A percentile compares a stretch with the other conserved stretches of the same genome.
Conservation (phyloP, 306 rosid genomes). For the Citrullus amarus region DNA sequence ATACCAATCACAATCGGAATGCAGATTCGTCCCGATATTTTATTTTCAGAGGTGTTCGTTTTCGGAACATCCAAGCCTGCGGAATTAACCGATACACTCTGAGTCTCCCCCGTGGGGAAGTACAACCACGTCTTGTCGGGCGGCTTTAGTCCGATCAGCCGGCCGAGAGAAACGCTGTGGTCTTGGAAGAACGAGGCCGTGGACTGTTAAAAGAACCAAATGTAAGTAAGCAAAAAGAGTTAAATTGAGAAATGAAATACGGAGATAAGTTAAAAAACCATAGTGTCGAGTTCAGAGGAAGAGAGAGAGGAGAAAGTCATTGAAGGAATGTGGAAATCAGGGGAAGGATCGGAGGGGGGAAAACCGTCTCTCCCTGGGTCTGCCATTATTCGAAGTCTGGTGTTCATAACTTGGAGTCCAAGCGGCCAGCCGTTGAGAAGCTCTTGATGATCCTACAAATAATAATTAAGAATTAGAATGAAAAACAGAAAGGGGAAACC, state of each 20-base stretch:
- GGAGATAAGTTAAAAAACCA: conserved; percentile 24
- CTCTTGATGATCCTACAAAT: conserved; percentile 34
- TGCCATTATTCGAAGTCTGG: conserved; percentile 38
- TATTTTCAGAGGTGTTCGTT: neutral
- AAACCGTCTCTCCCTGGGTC: neutral
- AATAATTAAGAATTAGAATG: no score
- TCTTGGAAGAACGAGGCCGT: conserved; percentile 75
- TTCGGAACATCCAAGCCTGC: neutral
- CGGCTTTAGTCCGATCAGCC: conserved; percentile 47
- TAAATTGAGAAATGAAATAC: neutral
- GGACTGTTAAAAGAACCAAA: conserved; percentile 27
- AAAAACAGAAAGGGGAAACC: no score
- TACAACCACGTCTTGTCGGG: conserved; percentile 34
- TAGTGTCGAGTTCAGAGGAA: conserved; percentile 77
- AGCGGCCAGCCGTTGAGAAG: conserved; percentile 70
- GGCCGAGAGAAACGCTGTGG: conserved; percentile 58
- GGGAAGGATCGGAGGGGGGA: neutral
- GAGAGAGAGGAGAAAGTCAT: conserved; percentile 65
- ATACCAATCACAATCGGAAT: neutral
- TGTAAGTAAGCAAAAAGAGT: no score
- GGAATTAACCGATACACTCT: neutral
- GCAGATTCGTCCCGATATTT: conserved; percentile 1
- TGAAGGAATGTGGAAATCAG: conserved; percentile 28
- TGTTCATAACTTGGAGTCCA: conserved; percentile 35
- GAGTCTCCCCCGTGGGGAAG: conserved; percentile 18